A percentile compares a stretch with the other conserved stretches of the same genome.
Evolutionary conservation across 805 yeast species (phyloP).

Genomic region (Yamadazyma laniorum): DNA sequence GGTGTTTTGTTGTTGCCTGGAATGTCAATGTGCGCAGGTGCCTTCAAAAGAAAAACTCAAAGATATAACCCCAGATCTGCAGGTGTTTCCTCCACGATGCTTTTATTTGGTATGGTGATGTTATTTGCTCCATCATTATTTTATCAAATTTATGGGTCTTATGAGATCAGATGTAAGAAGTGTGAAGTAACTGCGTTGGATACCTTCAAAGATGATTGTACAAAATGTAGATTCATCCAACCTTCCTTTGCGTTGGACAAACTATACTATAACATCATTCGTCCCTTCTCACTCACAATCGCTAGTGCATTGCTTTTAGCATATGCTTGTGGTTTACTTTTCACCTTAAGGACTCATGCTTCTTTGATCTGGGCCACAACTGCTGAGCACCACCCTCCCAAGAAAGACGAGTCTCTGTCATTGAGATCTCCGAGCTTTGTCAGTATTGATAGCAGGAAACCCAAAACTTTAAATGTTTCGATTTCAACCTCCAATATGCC

Average conservation of each 20-base stretch:
- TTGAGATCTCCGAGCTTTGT: constrained; percentile 38
- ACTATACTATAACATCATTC: constrained; percentile 64
- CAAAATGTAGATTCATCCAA: constrained; percentile 72
- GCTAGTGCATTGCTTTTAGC: constrained; percentile 79
- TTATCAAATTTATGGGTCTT: constrained; percentile 86
- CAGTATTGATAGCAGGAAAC: constrained; percentile 21
- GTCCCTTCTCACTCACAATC: constrained; percentile 80
- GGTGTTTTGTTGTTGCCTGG: constrained; percentile 93
- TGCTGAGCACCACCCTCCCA: constrained; percentile 32
- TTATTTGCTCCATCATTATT: constrained; percentile 91
- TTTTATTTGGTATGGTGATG: constrained; percentile 83
- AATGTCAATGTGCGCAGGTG: constrained; percentile 96
- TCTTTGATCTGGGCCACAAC: constrained; percentile 86
- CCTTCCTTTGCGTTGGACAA: constrained; percentile 70
- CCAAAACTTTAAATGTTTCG: constrained; percentile 6
- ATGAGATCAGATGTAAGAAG: constrained; percentile 67
- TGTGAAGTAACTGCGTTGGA: constrained; percentile 32
- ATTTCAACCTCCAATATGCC: constrained; percentile 1
- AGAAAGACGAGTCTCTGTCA: constrained; percentile 20
- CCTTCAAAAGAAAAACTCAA: constrained; percentile 87
- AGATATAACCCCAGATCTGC: constrained; percentile 95
- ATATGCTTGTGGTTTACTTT: constrained; percentile 84
- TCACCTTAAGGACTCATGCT: constrained; percentile 94
- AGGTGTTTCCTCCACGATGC: constrained; percentile 95
- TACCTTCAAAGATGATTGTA: constrained; percentile 45